Evolutionary conservation across 345 rosid genomes (phyloP).

Genomic region (Murraya koenigii): DNA sequence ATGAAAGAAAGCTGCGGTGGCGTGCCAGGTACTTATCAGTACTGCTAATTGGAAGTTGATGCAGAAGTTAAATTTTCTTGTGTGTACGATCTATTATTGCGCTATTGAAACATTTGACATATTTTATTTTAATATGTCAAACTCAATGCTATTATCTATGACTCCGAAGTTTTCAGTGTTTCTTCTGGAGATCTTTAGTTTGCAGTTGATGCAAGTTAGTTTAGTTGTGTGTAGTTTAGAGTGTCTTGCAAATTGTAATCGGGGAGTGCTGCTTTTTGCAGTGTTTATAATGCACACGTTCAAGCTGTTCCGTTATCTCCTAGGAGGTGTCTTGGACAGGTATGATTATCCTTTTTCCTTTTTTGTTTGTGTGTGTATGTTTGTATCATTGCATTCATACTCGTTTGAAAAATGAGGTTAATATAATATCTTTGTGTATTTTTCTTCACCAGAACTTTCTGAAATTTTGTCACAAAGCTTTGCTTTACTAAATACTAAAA

Average conservation of each 20-base stretch:
- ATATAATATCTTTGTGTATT: not conserved
- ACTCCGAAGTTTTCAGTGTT: not conserved
- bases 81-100: not conserved
- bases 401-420: not conserved
- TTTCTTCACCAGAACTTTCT: not conserved
- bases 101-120: not conserved
- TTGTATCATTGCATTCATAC: not conserved
- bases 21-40: constrained; percentile 53
- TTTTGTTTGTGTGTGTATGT: not conserved
- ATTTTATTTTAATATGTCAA: not conserved
- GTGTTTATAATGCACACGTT: constrained; percentile 40
- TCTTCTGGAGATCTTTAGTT: not conserved
- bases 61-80: not conserved
- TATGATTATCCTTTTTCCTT: not conserved
- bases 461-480: too few species aligned
- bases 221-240: not conserved
- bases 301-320: constrained; percentile 52
- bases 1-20: constrained; percentile 65
- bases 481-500: too few species aligned
- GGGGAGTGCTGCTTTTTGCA: constrained; percentile 23
- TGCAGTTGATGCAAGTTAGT: not conserved
- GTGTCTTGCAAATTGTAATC: not conserved
- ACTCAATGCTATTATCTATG: not conserved
- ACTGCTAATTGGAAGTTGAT: not conserved
- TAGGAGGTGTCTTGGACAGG: constrained; percentile 35